These are phyloP conservation scores for Cladosporium sphaerospermum DNA, from an alignment of 2,329 filamentous ascomycete species.

Conservation along the genomic window DNA sequence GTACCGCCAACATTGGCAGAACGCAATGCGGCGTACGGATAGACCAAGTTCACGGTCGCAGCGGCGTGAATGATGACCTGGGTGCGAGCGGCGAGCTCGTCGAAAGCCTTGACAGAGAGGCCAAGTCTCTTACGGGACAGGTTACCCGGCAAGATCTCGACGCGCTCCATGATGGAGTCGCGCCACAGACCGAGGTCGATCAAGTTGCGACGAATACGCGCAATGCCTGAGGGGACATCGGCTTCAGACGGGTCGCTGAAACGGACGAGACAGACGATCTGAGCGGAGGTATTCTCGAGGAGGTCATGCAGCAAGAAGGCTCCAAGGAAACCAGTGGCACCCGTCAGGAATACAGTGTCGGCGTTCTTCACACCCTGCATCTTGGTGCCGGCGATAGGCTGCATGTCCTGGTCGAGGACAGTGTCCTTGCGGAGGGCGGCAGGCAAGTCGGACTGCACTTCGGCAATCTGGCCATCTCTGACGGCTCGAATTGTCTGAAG, in stretches of 20 bases:
- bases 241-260: conserved; percentile 62
- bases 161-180: conserved; percentile 69
- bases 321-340: conserved; percentile 69
- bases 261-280: conserved; percentile 67
- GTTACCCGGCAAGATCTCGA: conserved; percentile 70
- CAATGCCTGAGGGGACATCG: conserved; percentile 60
- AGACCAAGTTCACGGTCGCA: conserved; percentile 73
- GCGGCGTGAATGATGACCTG: conserved; percentile 73
- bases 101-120: conserved; percentile 58
- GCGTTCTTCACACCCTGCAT: conserved; percentile 58
- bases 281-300: conserved; percentile 60
- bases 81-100: conserved; percentile 57
- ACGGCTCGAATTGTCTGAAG: conserved; percentile 64
- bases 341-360: conserved; percentile 64
- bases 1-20: conserved; percentile 75
- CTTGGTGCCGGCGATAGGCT: conserved; percentile 44
- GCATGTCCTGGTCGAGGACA: conserved; percentile 63
- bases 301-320: conserved; percentile 67
- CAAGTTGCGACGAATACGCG: conserved; percentile 66
- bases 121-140: conserved; percentile 63
- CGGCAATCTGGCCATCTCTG: conserved; percentile 65
- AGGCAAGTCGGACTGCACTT: conserved; percentile 68
- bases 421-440: conserved; percentile 62
- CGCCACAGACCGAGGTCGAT: conserved; percentile 74
- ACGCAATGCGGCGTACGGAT: conserved; percentile 70